A percentile compares a stretch with the other conserved stretches of the same genome.
These are phyloP conservation scores for Wallacemonas sp. DNA, from an alignment of 208 protist genomes.

Conservation along the genomic window DNA sequence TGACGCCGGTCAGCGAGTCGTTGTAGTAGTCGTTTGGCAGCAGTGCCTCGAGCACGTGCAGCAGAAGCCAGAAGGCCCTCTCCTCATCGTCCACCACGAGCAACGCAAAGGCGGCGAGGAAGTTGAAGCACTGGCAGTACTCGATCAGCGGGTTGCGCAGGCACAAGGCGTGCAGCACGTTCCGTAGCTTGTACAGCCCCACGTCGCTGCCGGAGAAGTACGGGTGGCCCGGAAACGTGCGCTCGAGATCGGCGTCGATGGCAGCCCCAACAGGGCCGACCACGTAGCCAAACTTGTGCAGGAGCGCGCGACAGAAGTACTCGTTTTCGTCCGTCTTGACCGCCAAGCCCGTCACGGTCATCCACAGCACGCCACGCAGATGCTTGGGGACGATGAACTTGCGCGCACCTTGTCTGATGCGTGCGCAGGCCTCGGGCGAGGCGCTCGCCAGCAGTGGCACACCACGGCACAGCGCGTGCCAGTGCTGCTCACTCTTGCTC, in stretches of 20 bases:
- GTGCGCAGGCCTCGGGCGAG: conserved; percentile 25
- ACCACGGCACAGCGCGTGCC: conserved; percentile 42
- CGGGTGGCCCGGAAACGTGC: conserved; percentile 69
- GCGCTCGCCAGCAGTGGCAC: conserved; percentile 52
- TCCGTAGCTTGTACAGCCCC: conserved; percentile 53
- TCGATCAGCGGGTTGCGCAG: conserved; percentile 77
- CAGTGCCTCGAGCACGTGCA: conserved; percentile 57
- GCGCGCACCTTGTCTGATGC: conserved; percentile 34
- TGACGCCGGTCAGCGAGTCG: conserved; percentile 55
- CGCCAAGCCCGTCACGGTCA: conserved; percentile 66
- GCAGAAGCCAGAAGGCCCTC: conserved; percentile 57
- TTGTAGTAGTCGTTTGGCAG: conserved; percentile 79
- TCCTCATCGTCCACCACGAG: conserved; percentile 75
- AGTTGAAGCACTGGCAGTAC: conserved; percentile 87
- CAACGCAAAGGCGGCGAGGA: conserved; percentile 56
- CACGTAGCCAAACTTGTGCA: conserved; percentile 55
- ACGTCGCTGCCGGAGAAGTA: conserved; percentile 66
- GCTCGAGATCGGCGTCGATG: conserved; percentile 65
- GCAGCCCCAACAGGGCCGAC: conserved; percentile 31
- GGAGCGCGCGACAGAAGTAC: conserved; percentile 60
- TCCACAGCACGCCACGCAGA: conserved; percentile 65
- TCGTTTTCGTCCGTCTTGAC: conserved; percentile 75
- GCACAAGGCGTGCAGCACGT: conserved; percentile 76
- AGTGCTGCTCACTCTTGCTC: conserved; percentile 51
- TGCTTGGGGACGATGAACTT: conserved; percentile 45